A percentile compares a stretch with the other conserved stretches of the same genome.
Evolutionary conservation across 148 eudicot species (phyloP).

Genomic region (Camellia granthamiana): DNA sequence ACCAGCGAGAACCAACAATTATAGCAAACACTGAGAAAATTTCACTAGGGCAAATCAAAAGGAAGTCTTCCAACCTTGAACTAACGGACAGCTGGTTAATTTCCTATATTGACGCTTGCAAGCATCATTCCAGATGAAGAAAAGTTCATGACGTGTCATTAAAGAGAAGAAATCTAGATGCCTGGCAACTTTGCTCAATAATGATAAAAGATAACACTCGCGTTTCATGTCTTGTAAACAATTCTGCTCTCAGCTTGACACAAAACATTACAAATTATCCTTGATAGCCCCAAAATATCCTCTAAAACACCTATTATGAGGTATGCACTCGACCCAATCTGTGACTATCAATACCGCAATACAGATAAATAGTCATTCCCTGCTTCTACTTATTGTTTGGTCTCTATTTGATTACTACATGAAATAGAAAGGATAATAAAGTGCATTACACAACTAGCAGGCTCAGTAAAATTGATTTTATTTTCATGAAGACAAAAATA

Average conservation of each 20-base stretch:
- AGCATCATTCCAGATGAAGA: background rate
- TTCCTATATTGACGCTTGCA: background rate
- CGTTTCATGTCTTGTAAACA: background rate
- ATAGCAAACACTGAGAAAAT: background rate
- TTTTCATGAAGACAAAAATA: background rate
- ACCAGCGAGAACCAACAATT: background rate
- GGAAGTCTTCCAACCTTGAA: background rate
- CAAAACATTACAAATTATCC: no score
- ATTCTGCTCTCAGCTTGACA: background rate
- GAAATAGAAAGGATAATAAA: background rate
- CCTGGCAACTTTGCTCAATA: background rate
- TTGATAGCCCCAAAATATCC: background rate
- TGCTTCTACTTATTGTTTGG: no score
- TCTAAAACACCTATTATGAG: background rate
- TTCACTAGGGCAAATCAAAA: background rate
- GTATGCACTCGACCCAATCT: background rate
- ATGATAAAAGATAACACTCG: background rate
- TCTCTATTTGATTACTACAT: background rate
- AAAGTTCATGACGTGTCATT: background rate
- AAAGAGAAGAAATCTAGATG: background rate
- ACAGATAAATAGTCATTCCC: background rate
- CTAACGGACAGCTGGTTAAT: background rate
- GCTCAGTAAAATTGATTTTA: background rate
- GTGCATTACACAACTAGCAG: background rate
- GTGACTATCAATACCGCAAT: background rate